Evolutionary conservation across 1,284 basidiomycete genomes (phyloP), one percentile per base, ranked within the genome.

Genomic region (Apiotrichum mycotoxinovorans): DNA sequence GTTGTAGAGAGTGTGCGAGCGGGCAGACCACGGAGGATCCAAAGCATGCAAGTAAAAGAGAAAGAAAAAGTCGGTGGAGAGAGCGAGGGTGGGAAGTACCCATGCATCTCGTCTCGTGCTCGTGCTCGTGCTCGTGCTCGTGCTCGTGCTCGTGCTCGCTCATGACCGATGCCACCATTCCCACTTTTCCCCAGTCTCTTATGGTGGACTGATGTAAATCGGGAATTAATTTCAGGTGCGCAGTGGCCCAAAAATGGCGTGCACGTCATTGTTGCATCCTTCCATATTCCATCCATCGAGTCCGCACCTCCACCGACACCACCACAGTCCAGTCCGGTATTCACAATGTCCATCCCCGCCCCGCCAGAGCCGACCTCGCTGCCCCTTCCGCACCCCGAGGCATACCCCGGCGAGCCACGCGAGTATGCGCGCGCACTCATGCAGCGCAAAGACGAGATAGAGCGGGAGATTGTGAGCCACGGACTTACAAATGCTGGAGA

Each of bases 371-470:
- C 61, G 10, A 57, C 59, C 8, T 46, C 57, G n/a, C 57, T 75
- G 3, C 71, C 73, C 4, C 60, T 75, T 1, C 73, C 73, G 1
- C 66, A 73, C 46, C 67, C 70, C 2, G 69, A 71, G 27, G 73
- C 73, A 12, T 75, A 75, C 57, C 53, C 58, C 15, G 71, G 62
- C 45, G 73, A 75, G 51, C 71, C 72, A 26, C 57, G 74, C 44
- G 72, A 75, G 52, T 72, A 71, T 57, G 75, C 74, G 5, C 56
- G 67, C 18, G 72, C 70, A 3, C 61, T 77, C 26, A 75, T 76
- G 68, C 64, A 74, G 62, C 60, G 71, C 20, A 75, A 72, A 54
- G 73, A 75, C 42, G 72, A 71, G 37, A 74, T 77, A 27, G 72
- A 77, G 53, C 61, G 61, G 40, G 71, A 75, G 58, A 76, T 77